Base-by-base conservation (phyloP, 352 stramenopile species). In the Hyaloperonospora brassicae region DNA sequence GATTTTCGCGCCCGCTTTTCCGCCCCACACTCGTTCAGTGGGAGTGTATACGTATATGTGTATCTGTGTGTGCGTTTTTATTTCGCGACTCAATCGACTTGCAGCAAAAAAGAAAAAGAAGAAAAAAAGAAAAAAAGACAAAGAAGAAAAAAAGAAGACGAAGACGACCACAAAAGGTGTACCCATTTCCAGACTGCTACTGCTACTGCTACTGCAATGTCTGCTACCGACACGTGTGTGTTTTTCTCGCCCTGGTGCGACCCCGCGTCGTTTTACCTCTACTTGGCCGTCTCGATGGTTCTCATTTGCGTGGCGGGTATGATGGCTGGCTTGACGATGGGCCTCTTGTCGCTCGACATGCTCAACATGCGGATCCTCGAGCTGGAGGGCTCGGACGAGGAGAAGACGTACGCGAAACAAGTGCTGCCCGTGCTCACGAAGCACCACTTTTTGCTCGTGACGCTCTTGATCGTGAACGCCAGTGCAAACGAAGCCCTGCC, bases 401-500 rank as follows among this genome's bases (percentile, higher is more conserved):
- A 97, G 59, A 88, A 97, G 68, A 52, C 60, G 7, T 71, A 82
- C 42, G 91, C 91, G 13, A 71, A 64, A 24, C 62, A 74, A 25
- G 77, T 98, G 12, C 66, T 97, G 6, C 93, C 94, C 0, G 61
- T 98, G 34, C 70, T 98, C 5, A 64, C 82, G 25, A 62, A 87
- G 40, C 91, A 97, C 59, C 95, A 98, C 75, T 78, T 94, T 43
- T 61, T 98, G 6, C 68, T 98, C 9, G 94, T 98, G 12, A 97
- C 95, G 47, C 66, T 98, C 30, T 68, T 98, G 27, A 75, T 98
- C 17, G 77, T 97, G 50, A 98, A 98, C 69, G 83, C 87, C 23
- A 64, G 84, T 21, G 92, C 93, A 1, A 97, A 98, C 57, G 95
- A 98, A 67, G 80, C 88, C 17, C 72, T 98, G 13, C 93, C 94